Evolutionary conservation across 2,329 filamentous ascomycete genomes (phyloP).

Genomic region (Hawksworthiomyces lignivorus): DNA sequence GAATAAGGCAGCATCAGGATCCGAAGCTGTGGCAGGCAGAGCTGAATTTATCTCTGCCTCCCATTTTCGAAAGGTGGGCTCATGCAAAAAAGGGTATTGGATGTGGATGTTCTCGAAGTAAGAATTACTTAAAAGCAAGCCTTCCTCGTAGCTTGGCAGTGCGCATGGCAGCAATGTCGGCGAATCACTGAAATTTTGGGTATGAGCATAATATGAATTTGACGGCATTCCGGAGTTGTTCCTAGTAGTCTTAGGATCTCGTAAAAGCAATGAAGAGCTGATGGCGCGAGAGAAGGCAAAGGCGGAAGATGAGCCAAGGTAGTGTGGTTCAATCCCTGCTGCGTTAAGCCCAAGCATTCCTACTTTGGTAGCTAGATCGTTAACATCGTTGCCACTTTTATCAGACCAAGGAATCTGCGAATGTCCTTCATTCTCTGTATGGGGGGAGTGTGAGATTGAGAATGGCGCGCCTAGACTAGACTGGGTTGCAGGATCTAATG

Average conservation of each 20-base stretch:
- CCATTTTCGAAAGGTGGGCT: constrained; percentile 17
- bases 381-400: neutral
- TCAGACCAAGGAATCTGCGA: too few species aligned
- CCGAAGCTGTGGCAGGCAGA: neutral
- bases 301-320: constrained; percentile 28
- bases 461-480: too few species aligned
- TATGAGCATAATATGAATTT: too few species aligned
- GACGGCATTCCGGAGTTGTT: too few species aligned
- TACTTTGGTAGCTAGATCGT: constrained; percentile 21
- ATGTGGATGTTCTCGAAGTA: constrained; percentile 27
- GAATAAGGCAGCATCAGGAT: neutral
- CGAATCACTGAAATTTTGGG: too few species aligned
- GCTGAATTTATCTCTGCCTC: neutral
- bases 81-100: constrained; percentile 27
- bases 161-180: neutral
- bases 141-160: constrained; percentile 14
- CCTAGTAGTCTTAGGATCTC: too few species aligned
- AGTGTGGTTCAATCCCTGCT: constrained; percentile 27
- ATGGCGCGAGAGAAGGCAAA: constrained; percentile 25
- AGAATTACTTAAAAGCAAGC: constrained; percentile 18
- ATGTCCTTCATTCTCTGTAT: too few species aligned
- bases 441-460: too few species aligned
- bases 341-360: constrained; percentile 23
- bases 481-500: too few species aligned
- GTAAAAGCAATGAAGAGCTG: constrained; percentile 14